Percentiles rank a stretch among this genome's conserved stretches.
phyloP scores from a whole-genome alignment of 805 yeast genomes.

The Candida manassasensis region DNA sequence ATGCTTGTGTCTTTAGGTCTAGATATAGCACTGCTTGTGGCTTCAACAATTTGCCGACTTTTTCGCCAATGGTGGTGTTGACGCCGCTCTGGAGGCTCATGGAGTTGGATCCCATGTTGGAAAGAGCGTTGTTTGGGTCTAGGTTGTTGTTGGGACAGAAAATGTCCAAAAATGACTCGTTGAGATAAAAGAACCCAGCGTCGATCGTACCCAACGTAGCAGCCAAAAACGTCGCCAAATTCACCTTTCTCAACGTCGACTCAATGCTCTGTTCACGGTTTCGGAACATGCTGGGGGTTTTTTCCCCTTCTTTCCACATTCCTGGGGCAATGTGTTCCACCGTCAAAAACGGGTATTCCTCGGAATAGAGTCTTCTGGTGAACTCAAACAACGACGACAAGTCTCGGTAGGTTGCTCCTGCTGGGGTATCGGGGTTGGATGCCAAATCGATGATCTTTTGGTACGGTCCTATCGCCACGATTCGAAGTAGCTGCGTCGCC shows the following conservation, averaged over 20 bases:
- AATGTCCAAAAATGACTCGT: slow-evolving; percentile 78
- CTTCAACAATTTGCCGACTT: slow-evolving; percentile 60
- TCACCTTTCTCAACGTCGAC: slow-evolving; percentile 74
- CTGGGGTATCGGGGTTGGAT: slow-evolving; percentile 58
- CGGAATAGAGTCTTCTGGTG: slow-evolving; percentile 63
- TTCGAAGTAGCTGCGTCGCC: slow-evolving; percentile 72
- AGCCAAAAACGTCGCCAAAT: slow-evolving; percentile 81
- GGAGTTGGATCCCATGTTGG: slow-evolving; percentile 25
- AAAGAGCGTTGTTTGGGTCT: slow-evolving; percentile 43
- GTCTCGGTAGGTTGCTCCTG: slow-evolving; percentile 62
- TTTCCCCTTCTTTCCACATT: slow-evolving; percentile 59
- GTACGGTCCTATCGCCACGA: slow-evolving; percentile 69
- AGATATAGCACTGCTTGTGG: slow-evolving; percentile 75
- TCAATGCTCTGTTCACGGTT: slow-evolving; percentile 59
- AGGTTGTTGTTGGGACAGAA: slow-evolving; percentile 73
- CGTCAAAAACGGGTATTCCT: slow-evolving; percentile 66
- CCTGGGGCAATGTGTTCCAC: slow-evolving; percentile 71
- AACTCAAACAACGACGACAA: slow-evolving; percentile 75
- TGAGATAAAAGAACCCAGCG: slow-evolving; percentile 81
- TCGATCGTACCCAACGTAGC: slow-evolving; percentile 82
- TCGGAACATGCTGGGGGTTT: slow-evolving; percentile 52
- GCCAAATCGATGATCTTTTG: slow-evolving; percentile 71
- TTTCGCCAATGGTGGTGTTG: slow-evolving; percentile 33
- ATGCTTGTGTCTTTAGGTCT: slow-evolving; percentile 93
- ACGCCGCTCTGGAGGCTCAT: slow-evolving; percentile 31